A percentile compares a stretch with the other conserved stretches of the same genome.
Conservation (phyloP, 331 rosid species). For the Telfairia occidentalis region DNA sequence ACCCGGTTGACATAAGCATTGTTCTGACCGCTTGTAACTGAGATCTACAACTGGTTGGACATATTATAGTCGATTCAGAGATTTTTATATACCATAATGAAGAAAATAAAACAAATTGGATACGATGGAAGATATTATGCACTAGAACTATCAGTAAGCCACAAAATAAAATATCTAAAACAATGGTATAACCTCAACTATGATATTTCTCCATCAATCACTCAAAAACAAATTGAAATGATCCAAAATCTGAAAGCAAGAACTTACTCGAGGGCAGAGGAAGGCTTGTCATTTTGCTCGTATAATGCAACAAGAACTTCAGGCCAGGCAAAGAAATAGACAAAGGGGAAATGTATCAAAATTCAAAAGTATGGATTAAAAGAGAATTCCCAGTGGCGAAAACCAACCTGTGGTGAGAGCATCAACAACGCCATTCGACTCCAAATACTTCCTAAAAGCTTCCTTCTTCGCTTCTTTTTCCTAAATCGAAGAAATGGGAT, state of each 20-base stretch:
- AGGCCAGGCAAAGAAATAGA: slow-evolving; percentile 9
- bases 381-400: neutral
- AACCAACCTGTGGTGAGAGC: slow-evolving; percentile 79
- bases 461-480: slow-evolving; percentile 93
- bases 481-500: slow-evolving; percentile 21
- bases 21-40: neutral
- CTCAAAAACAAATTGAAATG: neutral
- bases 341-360: neutral
- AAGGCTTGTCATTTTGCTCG: slow-evolving; percentile 94
- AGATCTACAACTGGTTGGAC: neutral
- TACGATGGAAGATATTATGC: neutral
- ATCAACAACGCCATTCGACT: slow-evolving; percentile 84
- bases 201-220: neutral
- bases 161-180: neutral
- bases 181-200: neutral
- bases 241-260: neutral
- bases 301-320: slow-evolving; percentile 78
- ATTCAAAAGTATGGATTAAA: neutral
- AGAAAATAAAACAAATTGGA: neutral
- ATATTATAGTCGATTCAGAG: neutral
- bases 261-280: slow-evolving; percentile 81
- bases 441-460: slow-evolving; percentile 80
- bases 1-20: neutral
- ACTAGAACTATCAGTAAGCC: neutral
- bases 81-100: neutral